These are phyloP conservation scores for Termitomyces sp. DNA, from an alignment of 768 basidiomycete genomes.

Conservation along the genomic window DNA sequence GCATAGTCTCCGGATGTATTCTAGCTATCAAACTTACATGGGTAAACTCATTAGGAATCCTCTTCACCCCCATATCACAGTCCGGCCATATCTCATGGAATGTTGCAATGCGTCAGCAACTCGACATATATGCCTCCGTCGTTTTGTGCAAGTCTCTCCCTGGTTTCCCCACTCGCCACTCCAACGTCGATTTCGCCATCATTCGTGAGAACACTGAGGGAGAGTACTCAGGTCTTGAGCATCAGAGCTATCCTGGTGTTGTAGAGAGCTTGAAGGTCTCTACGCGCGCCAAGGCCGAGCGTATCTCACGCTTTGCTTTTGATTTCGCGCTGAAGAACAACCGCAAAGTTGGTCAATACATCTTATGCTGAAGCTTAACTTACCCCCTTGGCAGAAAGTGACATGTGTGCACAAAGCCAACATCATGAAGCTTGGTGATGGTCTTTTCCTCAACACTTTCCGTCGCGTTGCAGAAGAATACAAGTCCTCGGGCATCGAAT, in stretches of 20 bases:
- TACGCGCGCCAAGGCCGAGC: constrained; percentile 91
- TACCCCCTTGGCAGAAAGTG: constrained; percentile 68
- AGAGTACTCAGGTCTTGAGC: constrained; percentile 98
- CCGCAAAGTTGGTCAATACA: constrained; percentile 66
- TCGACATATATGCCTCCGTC: constrained; percentile 98
- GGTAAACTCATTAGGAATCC: constrained; percentile 64
- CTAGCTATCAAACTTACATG: background rate
- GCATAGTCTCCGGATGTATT: background rate
- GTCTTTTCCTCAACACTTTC: constrained; percentile 98
- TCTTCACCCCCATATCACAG: constrained; percentile 97
- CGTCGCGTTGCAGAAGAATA: constrained; percentile 96
- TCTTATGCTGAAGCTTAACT: background rate
- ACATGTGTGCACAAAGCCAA: constrained; percentile 99
- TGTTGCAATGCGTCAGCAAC: constrained; percentile 98
- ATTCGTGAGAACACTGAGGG: constrained; percentile 99
- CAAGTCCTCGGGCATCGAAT: constrained; percentile 85
- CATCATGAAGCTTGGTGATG: constrained; percentile 99
- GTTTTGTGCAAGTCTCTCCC: constrained; percentile 98
- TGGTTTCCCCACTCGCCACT: constrained; percentile 93
- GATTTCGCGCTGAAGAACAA: constrained; percentile 99
- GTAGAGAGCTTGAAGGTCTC: constrained; percentile 98
- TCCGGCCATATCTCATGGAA: constrained; percentile 99
- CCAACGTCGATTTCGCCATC: constrained; percentile 97
- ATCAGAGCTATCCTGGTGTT: constrained; percentile 97
- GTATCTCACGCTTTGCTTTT: constrained; percentile 95